Evolutionary conservation across 805 yeast genomes (phyloP).

Genomic region (Sungouiella thailandica): DNA sequence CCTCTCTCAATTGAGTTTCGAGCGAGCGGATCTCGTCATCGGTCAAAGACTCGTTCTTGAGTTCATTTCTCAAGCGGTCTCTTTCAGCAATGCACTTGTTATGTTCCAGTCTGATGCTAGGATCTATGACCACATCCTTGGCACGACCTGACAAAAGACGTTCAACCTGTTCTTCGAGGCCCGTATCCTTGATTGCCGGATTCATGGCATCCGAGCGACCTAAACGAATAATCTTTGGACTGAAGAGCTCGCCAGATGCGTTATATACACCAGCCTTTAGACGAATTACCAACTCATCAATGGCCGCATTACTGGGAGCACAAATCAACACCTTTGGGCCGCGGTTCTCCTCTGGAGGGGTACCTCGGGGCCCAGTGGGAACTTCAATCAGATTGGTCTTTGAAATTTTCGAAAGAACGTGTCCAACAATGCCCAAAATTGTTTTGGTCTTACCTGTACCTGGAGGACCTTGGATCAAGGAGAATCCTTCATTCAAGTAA

Average conservation of each 20-base stretch:
- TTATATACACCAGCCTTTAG: conserved; percentile 65
- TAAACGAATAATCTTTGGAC: conserved; percentile 73
- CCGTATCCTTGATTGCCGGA: conserved; percentile 71
- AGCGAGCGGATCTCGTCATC: conserved; percentile 44
- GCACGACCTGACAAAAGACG: conserved; percentile 41
- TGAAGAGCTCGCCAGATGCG: conserved; percentile 46
- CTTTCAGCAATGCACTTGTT: conserved; percentile 53
- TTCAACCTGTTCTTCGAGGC: conserved; percentile 84
- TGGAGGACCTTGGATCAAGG: conserved; percentile 97
- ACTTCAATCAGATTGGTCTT: conserved; percentile 16
- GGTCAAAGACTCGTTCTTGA: conserved; percentile 21
- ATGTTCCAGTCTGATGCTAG: conserved; percentile 46
- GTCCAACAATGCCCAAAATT: conserved; percentile 84
- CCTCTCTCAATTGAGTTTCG: conserved; percentile 47
- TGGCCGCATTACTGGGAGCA: conserved; percentile 99
- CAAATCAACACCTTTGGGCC: conserved; percentile 70
- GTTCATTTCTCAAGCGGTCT: conserved; percentile 44
- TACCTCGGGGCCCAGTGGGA: conserved; percentile 21
- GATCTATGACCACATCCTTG: conserved; percentile 39
- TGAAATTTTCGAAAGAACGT: conserved; percentile 45
- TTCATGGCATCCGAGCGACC: conserved; percentile 90
- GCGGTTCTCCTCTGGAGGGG: conserved; percentile 26
- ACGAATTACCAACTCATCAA: conserved; percentile 87
- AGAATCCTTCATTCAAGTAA: conserved; percentile 64
- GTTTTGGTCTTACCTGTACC: conserved; percentile 99